Conservation (phyloP, 768 basidiomycete genomes). For the Fibroporia radiculosa region DNA sequence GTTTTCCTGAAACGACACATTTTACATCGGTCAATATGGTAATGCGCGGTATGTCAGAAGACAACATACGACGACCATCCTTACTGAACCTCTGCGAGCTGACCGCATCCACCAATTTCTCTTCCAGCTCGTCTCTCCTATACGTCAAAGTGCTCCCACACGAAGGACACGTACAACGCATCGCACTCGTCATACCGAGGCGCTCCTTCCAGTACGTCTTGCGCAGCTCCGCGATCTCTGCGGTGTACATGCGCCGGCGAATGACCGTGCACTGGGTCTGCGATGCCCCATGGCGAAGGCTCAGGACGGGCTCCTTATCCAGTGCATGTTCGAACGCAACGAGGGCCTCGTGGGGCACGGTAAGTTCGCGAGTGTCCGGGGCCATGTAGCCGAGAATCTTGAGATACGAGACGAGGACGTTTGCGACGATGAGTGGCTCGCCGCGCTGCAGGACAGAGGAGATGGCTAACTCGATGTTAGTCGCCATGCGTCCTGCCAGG, state of each 20-base stretch:
- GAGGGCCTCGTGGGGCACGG: constrained; percentile 3
- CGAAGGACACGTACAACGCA: constrained; percentile 5
- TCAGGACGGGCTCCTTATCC: constrained; percentile 4
- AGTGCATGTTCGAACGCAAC: constrained; percentile 7
- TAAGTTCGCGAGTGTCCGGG: not conserved
- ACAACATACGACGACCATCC: not conserved
- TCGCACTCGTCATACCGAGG: not conserved
- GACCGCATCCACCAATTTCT: not conserved
- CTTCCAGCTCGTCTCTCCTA: not conserved
- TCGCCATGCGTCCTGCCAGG: too few relatives aligned
- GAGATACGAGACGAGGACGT: constrained; percentile 6
- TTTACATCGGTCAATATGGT: not conserved
- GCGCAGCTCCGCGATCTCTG: constrained; percentile 5
- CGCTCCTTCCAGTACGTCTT: constrained; percentile 3
- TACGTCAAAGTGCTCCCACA: constrained; percentile 3
- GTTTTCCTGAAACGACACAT: not conserved
- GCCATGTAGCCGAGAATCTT: not conserved
- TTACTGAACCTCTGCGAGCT: not conserved
- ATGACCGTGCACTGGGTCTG: not conserved
- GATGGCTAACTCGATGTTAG: constrained; percentile 7
- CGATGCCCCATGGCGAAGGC: not conserved
- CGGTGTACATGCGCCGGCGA: not conserved
- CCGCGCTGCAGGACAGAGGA: not conserved
- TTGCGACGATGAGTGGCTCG: constrained; percentile 1
- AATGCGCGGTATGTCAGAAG: too few relatives aligned